Evolutionary conservation across 1,139 yeast species (phyloP).

Genomic region (Hyphopichia khmerensis): DNA sequence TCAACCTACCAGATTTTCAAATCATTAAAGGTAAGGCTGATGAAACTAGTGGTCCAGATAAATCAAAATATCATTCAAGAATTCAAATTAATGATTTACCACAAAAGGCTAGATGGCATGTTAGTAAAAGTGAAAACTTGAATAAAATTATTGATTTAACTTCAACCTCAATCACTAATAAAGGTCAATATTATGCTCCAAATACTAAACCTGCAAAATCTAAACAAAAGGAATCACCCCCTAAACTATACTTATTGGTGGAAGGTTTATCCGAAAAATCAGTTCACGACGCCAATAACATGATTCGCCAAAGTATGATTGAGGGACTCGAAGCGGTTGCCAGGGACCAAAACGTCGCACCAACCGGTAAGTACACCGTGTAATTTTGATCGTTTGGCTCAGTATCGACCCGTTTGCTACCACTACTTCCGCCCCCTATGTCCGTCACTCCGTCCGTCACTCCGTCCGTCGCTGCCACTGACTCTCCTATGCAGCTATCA

Average conservation of each 20-base stretch:
- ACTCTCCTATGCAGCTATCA: no score
- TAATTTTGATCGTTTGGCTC: neutral
- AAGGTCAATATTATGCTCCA: constrained; percentile 75
- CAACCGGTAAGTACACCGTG: constrained; percentile 41
- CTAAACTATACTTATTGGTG: constrained; percentile 73
- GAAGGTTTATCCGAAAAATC: constrained; percentile 72
- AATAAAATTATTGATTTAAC: constrained; percentile 69
- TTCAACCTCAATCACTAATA: constrained; percentile 76
- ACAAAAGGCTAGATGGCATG: constrained; percentile 79
- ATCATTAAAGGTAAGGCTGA: constrained; percentile 56
- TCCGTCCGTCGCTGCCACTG: no score
- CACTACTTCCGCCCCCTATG: no score
- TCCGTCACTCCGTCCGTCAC: no score
- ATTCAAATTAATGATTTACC: constrained; percentile 85
- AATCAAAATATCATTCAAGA: constrained; percentile 65
- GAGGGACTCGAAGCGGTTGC: constrained; percentile 54
- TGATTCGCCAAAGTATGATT: constrained; percentile 60
- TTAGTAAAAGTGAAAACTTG: constrained; percentile 67
- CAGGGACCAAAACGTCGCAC: constrained; percentile 37
- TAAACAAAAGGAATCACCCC: no score
- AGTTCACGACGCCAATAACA: constrained; percentile 64
- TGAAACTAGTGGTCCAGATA: constrained; percentile 64
- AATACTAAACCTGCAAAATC: constrained; percentile 42
- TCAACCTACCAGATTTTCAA: constrained; percentile 41
- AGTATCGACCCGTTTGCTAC: no score